These are phyloP conservation scores for Starmerella scarabaei DNA, from an alignment of 805 yeast genomes.

Conservation along the genomic window DNA sequence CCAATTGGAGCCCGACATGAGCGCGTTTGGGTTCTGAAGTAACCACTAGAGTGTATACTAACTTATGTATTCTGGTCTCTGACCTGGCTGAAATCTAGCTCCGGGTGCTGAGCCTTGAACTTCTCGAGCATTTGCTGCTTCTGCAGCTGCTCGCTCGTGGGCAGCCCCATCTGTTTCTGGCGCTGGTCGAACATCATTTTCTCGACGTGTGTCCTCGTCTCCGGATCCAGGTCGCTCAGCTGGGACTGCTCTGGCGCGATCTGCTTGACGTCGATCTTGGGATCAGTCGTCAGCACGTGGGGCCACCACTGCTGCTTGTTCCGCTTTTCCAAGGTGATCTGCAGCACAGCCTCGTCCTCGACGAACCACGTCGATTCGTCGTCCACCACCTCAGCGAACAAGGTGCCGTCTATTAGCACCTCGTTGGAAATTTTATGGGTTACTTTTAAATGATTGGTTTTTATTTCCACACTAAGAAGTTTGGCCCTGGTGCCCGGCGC, in stretches of 20 bases:
- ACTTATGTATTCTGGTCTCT: conserved; percentile 11
- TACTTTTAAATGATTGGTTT: conserved; percentile 20
- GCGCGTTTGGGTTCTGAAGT: conserved; percentile 46
- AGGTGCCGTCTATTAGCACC: conserved; percentile 26
- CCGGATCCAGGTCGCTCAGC: conserved; percentile 32
- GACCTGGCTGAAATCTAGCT: conserved; percentile 31
- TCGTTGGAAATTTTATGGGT: conserved; percentile 17
- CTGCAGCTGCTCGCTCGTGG: conserved; percentile 29
- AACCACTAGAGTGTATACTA: neutral
- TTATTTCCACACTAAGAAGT: conserved; percentile 25
- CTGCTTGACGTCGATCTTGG: conserved; percentile 32
- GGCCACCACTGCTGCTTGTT: conserved; percentile 37
- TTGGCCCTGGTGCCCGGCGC: conserved; percentile 29
- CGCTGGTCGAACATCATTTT: conserved; percentile 38
- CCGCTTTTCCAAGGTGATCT: conserved; percentile 29
- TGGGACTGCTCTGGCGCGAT: conserved; percentile 32
- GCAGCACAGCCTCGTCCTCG: conserved; percentile 29
- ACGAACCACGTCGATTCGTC: conserved; percentile 34
- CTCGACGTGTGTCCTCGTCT: conserved; percentile 34
- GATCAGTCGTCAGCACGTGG: conserved; percentile 31
- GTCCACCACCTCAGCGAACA: conserved; percentile 25
- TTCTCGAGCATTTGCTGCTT: conserved; percentile 27
- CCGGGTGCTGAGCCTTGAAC: conserved; percentile 35
- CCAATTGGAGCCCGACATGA: conserved; percentile 66
- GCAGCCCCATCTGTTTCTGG: conserved; percentile 31